These are phyloP conservation scores for Umbelopsis vinacea DNA, from an alignment of 192 early-diverging fungal species.

Conservation along the genomic window DNA sequence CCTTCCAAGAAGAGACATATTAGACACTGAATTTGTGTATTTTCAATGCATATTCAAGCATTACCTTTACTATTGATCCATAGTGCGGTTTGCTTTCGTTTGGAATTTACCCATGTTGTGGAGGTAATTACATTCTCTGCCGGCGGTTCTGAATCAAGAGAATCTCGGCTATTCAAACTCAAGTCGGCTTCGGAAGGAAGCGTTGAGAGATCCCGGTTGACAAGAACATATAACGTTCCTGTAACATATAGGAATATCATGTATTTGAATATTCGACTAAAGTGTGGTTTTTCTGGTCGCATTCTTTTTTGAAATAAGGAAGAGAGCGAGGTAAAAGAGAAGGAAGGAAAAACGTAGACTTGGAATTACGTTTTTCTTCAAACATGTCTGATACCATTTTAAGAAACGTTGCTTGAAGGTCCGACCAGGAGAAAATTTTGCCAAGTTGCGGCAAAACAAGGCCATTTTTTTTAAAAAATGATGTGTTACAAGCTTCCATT, in stretches of 20 bases:
- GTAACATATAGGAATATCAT: neutral
- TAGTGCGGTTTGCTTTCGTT: conserved; percentile 13
- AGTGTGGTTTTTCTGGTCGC: conserved; percentile 10
- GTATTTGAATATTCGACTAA: neutral
- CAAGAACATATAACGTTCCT: neutral
- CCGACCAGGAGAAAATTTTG: too few relatives aligned
- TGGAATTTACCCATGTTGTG: neutral
- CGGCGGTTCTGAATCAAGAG: neutral
- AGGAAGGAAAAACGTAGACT: neutral
- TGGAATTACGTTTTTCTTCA: neutral
- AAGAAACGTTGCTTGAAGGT: neutral
- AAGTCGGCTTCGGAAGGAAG: neutral
- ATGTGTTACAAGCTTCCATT: too few relatives aligned
- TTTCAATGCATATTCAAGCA: too few relatives aligned
- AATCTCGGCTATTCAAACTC: conserved; percentile 20
- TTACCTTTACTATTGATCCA: conserved; percentile 18
- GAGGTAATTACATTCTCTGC: conserved; percentile 13
- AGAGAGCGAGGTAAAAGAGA: neutral
- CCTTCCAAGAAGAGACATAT: conserved; percentile 19
- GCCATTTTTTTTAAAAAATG: too few relatives aligned
- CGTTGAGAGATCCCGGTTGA: neutral
- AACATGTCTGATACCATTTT: neutral
- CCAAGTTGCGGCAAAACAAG: too few relatives aligned
- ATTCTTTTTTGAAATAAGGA: neutral
- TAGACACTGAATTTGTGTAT: too few relatives aligned